phyloP scores from a whole-genome alignment of 371 early-diverging fungal genomes.

The Mortierella sp. region DNA sequence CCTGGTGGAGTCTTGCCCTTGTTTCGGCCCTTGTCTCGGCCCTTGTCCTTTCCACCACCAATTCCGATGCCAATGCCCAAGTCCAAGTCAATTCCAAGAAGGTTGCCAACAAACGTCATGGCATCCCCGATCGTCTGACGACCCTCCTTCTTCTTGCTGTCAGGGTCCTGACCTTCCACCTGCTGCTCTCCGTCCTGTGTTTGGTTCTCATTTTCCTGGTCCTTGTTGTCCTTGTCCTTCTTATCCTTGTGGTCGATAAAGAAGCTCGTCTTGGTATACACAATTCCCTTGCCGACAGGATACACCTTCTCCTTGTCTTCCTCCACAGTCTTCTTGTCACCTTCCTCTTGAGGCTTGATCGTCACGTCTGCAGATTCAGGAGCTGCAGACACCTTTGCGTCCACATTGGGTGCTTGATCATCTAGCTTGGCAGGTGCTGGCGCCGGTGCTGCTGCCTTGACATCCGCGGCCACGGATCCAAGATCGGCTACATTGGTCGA shows the following conservation, averaged over 20 bases:
- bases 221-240: not conserved
- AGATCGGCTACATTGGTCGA: not conserved
- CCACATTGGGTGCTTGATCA: too few relatives aligned
- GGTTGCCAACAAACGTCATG: not conserved
- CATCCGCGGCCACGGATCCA: not conserved
- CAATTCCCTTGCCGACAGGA: slow-evolving; percentile 39
- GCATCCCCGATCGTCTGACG: too few relatives aligned
- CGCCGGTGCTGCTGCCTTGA: not conserved
- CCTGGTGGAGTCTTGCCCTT: not conserved
- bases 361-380: not conserved
- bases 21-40: not conserved
- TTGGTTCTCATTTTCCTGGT: not conserved
- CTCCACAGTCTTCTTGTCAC: too few relatives aligned
- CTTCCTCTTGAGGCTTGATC: too few relatives aligned
- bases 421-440: too few relatives aligned
- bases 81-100: not conserved
- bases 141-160: too few relatives aligned
- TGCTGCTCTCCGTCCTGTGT: not conserved
- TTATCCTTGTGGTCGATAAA: not conserved
- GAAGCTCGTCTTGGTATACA: slow-evolving; percentile 24
- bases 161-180: not conserved
- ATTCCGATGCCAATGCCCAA: too few relatives aligned
- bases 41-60: not conserved
- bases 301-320: slow-evolving; percentile 4
- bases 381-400: too few relatives aligned